These are phyloP conservation scores for Vanrija sp. DNA, from an alignment of 1,284 basidiomycete species.

Conservation along the genomic window DNA sequence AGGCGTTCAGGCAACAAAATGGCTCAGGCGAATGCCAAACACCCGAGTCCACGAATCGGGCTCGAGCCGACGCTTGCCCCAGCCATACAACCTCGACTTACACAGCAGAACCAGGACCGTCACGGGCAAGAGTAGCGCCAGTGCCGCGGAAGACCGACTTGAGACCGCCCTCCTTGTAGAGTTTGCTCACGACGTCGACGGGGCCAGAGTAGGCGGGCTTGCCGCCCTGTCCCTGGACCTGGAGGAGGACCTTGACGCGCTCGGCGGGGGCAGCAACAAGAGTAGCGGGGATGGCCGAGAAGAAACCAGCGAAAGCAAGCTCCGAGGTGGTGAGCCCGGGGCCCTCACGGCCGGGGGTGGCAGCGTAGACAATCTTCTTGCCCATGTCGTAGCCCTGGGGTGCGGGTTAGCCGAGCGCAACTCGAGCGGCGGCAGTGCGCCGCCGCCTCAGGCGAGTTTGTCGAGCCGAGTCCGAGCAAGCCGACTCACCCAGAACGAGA, in stretches of 20 bases:
- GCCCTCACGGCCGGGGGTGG: conserved; percentile 46
- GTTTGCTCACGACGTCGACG: conserved; percentile 80
- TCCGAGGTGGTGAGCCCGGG: conserved; percentile 70
- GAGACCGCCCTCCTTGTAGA: conserved; percentile 92
- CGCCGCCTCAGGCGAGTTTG: neutral
- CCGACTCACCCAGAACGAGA: conserved; percentile 87
- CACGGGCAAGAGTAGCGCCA: conserved; percentile 83
- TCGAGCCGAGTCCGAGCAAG: neutral
- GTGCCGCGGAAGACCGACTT: conserved; percentile 92
- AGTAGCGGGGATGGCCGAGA: conserved; percentile 90
- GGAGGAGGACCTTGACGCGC: conserved; percentile 92
- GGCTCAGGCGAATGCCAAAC: neutral
- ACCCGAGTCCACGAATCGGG: neutral
- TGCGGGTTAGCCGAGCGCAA: conserved; percentile 1
- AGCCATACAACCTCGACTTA: conserved; percentile 53
- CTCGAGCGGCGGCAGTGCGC: neutral
- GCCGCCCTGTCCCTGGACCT: conserved; percentile 87
- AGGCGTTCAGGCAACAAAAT: neutral
- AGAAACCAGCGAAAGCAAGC: conserved; percentile 87
- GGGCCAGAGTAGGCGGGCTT: conserved; percentile 83
- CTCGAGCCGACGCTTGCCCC: neutral
- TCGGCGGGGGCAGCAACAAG: conserved; percentile 92
- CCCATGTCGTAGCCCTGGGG: conserved; percentile 86
- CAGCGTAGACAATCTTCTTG: conserved; percentile 75
- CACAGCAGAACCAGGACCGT: conserved; percentile 95